Percentiles rank a stretch among this genome's conserved stretches.
Conservation (phyloP, 2,329 filamentous ascomycete species). For the Fusarium sp. region DNA sequence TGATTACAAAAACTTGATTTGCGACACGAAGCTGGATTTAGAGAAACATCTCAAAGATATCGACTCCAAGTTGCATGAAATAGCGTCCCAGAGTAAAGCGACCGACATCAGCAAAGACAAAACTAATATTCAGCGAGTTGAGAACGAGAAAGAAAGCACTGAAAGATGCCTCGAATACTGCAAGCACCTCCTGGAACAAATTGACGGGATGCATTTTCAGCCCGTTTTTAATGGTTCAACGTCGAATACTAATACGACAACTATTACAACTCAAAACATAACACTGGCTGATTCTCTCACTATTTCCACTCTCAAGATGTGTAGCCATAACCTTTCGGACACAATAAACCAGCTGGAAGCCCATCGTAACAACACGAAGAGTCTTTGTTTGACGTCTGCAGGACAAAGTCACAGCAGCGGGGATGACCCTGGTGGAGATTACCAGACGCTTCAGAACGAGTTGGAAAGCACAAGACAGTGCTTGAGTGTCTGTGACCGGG, state of each 20-base stretch:
- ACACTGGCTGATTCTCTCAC: conserved; percentile 23
- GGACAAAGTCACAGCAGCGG: too few species aligned
- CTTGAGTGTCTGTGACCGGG: conserved; percentile 14
- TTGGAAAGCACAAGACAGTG: conserved; percentile 28
- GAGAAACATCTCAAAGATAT: conserved; percentile 24
- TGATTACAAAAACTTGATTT: conserved; percentile 40
- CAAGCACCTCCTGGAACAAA: conserved; percentile 1
- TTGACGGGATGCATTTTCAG: conserved; percentile 11
- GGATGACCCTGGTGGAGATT: not conserved
- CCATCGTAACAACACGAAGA: conserved; percentile 5
- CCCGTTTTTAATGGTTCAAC: not conserved
- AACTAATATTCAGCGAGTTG: not conserved
- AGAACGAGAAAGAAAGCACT: conserved; percentile 22
- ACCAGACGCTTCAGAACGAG: conserved; percentile 11
- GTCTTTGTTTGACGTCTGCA: too few species aligned
- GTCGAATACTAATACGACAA: not conserved
- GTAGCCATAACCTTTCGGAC: conserved; percentile 7
- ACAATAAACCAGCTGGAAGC: conserved; percentile 12
- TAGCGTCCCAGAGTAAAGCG: not conserved
- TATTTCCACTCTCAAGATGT: conserved; percentile 10
- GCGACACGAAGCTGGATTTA: conserved; percentile 39
- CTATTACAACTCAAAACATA: conserved; percentile 4
- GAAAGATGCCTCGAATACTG: conserved; percentile 18
- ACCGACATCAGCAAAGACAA: not conserved
- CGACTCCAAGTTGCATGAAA: conserved; percentile 17